phyloP scores from a whole-genome alignment of 768 basidiomycete genomes.

The Tricholoma flavovirens region DNA sequence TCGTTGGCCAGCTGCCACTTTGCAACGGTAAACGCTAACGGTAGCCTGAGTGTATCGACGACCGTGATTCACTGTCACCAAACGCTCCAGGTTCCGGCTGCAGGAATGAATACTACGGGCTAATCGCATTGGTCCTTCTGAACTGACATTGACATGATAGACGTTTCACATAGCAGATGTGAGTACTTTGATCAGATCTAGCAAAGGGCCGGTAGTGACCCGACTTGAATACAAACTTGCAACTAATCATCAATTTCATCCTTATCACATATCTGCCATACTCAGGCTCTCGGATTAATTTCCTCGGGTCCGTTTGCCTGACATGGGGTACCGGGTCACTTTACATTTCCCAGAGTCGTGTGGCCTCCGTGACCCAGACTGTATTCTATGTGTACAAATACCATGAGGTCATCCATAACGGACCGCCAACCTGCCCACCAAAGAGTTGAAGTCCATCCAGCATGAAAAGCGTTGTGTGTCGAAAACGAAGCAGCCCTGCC shows the following conservation, averaged over 20 bases:
- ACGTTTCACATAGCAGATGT: background rate
- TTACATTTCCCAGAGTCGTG: conserved; percentile 12
- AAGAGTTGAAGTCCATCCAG: conserved; percentile 3
- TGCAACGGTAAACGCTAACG: too few relatives aligned
- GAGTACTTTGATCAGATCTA: background rate
- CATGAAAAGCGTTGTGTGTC: conserved; percentile 23
- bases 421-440: conserved; percentile 13
- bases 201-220: too few relatives aligned
- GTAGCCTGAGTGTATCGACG: too few relatives aligned
- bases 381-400: conserved; percentile 21
- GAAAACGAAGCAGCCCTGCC: conserved; percentile 25
- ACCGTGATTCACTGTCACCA: too few relatives aligned
- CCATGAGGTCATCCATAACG: conserved; percentile 10
- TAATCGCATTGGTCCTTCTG: background rate
- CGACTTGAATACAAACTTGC: too few relatives aligned
- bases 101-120: background rate
- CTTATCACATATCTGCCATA: too few relatives aligned
- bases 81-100: too few relatives aligned
- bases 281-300: too few relatives aligned
- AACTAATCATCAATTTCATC: too few relatives aligned
- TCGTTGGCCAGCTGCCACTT: too few relatives aligned
- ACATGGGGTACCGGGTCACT: too few relatives aligned
- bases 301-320: conserved; percentile 15
- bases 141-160: background rate
- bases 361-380: conserved; percentile 20